Evolutionary conservation across 2,329 filamentous ascomycete genomes (phyloP), one percentile per base, ranked within the genome.

Genomic region (Paracamarosporium sp.): DNA sequence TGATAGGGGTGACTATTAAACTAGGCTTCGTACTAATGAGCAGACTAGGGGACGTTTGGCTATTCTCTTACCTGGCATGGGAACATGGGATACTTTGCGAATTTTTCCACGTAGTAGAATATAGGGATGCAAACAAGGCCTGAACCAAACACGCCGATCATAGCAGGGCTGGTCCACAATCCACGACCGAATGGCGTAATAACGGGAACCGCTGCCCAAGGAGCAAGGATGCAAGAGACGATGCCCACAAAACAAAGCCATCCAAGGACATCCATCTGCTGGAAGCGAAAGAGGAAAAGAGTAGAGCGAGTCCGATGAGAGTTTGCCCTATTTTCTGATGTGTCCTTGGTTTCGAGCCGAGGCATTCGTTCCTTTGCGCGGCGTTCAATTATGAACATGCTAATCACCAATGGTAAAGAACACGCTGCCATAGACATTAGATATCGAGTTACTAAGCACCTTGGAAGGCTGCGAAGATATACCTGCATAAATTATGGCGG

Each of bases 51-150:
- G 3, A 36, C 17, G 4, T 1, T 50, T 38, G 15, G 17, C 24
- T 1, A 4, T 33, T 38, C 8, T 17, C 46, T 38, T 38, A 50
- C 46, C 46, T 50, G 17, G 17, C 2, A 5, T 35, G 46, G 46
- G 11, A 50, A 50, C 46, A 50, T 36, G 17, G 46, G 31, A n/a
- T 50, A 50, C 5, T 36, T 50, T 7, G 46, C 20, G n/a, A 17
- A 24, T 22, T 38, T 50, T 31, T 50, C 31, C 46, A 25, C 46
- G 22, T 27, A 50, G 31, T 50, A 50, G 22, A 50, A 36, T 17
- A 38, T 13, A 1, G 31, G 20, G 12, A 38, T 24, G 13, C 31
- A 36, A 12, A 36, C 22, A 5, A 38, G 7, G 3, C 46, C 46
- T 2, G 22, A 9, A 25, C 7, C 17, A 15, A n/a, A n/a, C 8